Evolutionary conservation across 345 rosid species (phyloP).

Genomic region (Erysimum cheiranthoides): DNA sequence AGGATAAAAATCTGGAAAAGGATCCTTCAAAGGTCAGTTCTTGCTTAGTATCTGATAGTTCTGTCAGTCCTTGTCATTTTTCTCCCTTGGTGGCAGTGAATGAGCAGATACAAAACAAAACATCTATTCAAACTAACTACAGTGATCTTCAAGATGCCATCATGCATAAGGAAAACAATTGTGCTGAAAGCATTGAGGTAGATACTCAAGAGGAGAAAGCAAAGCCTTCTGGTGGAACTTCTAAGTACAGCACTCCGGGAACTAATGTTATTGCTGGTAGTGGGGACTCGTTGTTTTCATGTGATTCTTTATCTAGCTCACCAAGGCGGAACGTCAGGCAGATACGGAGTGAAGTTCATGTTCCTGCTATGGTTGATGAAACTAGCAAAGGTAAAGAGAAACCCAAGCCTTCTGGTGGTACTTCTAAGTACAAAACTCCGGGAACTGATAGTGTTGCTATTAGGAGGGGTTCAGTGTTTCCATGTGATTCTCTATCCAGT

Average conservation of each 20-base stretch:
- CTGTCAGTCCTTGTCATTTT: slow-evolving; percentile 38
- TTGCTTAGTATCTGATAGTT: slow-evolving; percentile 35
- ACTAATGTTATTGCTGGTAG: slow-evolving; percentile 23
- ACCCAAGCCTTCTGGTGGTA: slow-evolving; percentile 33
- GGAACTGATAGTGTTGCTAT: slow-evolving; percentile 25
- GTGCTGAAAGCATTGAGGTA: slow-evolving; percentile 19
- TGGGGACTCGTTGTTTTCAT: slow-evolving; percentile 28
- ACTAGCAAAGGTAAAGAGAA: slow-evolving; percentile 14
- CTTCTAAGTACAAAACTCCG: slow-evolving; percentile 13
- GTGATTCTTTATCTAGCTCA: slow-evolving; percentile 31
- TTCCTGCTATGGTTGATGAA: slow-evolving; percentile 23
- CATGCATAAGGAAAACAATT: slow-evolving; percentile 44
- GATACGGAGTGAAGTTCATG: slow-evolving; percentile 33
- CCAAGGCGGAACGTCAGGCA: slow-evolving; percentile 24
- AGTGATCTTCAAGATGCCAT: slow-evolving; percentile 39
- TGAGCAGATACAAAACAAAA: slow-evolving; percentile 45
- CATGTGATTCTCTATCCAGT: slow-evolving; percentile 28
- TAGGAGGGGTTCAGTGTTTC: slow-evolving; percentile 23
- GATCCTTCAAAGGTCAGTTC: slow-evolving; percentile 39
- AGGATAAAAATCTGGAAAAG: slow-evolving; percentile 38
- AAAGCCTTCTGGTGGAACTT: slow-evolving; percentile 23
- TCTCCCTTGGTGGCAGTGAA: slow-evolving; percentile 37
- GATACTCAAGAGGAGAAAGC: slow-evolving; percentile 26
- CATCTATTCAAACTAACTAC: slow-evolving; percentile 34
- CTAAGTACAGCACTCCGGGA: slow-evolving; percentile 22